Percentiles rank a stretch among this genome's conserved stretches.
Conservation (phyloP, 352 stramenopile genomes). For the Elongisporangium prolatum region DNA sequence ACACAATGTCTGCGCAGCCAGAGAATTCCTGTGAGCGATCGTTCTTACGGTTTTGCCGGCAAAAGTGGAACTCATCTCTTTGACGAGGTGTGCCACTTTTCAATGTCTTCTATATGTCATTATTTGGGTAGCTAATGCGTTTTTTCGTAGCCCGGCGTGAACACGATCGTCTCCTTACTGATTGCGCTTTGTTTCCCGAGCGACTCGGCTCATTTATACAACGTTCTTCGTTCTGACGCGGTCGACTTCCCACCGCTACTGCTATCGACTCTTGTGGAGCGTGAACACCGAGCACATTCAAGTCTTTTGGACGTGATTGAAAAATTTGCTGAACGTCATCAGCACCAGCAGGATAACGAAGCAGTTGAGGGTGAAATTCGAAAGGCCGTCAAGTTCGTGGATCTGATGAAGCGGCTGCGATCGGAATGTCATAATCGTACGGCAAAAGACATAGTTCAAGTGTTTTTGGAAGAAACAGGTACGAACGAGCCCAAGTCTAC, state of each 20-base stretch:
- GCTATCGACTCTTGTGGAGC: slow-evolving; percentile 64
- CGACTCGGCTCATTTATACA: slow-evolving; percentile 74
- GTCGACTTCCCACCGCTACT: slow-evolving; percentile 50
- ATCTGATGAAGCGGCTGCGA: slow-evolving; percentile 32
- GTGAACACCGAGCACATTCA: slow-evolving; percentile 38
- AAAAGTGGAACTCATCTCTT: slow-evolving; percentile 13
- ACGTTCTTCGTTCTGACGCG: slow-evolving; percentile 62
- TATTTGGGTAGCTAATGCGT: neutral
- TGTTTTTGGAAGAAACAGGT: slow-evolving; percentile 51
- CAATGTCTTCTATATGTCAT: neutral
- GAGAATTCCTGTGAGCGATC: slow-evolving; percentile 20
- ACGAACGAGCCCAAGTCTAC: too few relatives aligned
- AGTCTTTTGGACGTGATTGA: slow-evolving; percentile 51
- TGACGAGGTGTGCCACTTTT: slow-evolving; percentile 13
- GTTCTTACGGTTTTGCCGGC: neutral
- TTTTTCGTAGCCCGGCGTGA: slow-evolving; percentile 8
- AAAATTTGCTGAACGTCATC: slow-evolving; percentile 27
- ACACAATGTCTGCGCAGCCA: slow-evolving; percentile 26
- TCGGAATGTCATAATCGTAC: slow-evolving; percentile 45
- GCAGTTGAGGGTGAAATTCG: slow-evolving; percentile 20
- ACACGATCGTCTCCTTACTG: slow-evolving; percentile 59
- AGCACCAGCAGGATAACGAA: slow-evolving; percentile 7
- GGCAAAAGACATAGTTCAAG: slow-evolving; percentile 55
- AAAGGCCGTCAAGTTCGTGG: slow-evolving; percentile 28
- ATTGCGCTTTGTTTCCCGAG: slow-evolving; percentile 59